These are phyloP conservation scores for Chytridiales sp. DNA, from an alignment of 371 early-diverging fungal genomes.

Conservation along the genomic window DNA sequence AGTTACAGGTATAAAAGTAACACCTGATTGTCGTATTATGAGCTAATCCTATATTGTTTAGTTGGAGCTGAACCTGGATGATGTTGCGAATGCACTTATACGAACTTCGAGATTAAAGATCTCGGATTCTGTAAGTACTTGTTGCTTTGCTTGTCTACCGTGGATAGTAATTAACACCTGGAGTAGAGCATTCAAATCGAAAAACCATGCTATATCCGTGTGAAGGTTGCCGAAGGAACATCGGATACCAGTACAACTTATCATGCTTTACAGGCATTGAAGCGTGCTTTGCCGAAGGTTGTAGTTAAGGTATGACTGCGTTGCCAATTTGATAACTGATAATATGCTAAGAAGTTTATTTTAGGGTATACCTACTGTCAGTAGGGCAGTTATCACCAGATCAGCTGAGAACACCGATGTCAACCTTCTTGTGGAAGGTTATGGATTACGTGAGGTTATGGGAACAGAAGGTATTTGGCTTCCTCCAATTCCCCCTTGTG, in stretches of 20 bases:
- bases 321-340: neutral
- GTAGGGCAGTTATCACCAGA: constrained; percentile 77
- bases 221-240: constrained; percentile 70
- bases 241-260: constrained; percentile 44
- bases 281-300: constrained; percentile 78
- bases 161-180: neutral
- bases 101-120: constrained; percentile 85
- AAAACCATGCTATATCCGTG: constrained; percentile 70
- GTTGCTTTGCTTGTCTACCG: neutral
- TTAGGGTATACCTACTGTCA: constrained; percentile 79
- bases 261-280: constrained; percentile 80
- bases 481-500: too few species aligned
- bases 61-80: constrained; percentile 78
- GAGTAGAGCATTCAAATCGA: constrained; percentile 44
- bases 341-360: neutral
- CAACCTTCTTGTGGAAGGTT: constrained; percentile 86
- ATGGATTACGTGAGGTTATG: constrained; percentile 92
- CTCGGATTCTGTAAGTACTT: constrained; percentile 52
- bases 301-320: constrained; percentile 60
- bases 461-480: constrained; percentile 45
- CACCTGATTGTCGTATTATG: constrained; percentile 5
- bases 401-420: constrained; percentile 44
- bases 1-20: constrained; percentile 55
- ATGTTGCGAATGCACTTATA: constrained; percentile 73
- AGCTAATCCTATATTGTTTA: constrained; percentile 23